Percentiles rank a stretch among this genome's conserved stretches.
phyloP scores from a whole-genome alignment of 2,329 filamentous ascomycete genomes.

The Immersiporthe knoxdaviesiana region DNA sequence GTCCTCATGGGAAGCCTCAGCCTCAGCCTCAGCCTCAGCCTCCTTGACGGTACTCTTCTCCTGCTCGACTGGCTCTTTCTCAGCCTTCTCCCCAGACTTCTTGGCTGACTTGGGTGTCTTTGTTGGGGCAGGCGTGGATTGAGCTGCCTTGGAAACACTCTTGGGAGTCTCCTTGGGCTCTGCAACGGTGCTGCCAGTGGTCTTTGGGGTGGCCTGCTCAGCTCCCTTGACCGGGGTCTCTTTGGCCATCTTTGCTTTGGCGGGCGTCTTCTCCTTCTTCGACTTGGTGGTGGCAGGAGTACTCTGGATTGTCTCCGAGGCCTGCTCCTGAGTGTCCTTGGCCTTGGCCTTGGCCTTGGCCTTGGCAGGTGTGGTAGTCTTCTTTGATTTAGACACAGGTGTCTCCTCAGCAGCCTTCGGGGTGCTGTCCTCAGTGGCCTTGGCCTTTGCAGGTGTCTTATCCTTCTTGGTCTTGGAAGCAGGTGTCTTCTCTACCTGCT shows the following conservation, averaged over 20 bases:
- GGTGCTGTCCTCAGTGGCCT: background rate
- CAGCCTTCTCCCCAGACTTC: conserved; percentile 28
- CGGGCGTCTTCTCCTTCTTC: conserved; percentile 28
- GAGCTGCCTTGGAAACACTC: conserved; percentile 16
- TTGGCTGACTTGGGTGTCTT: conserved; percentile 21
- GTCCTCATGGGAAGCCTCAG: conserved; percentile 3
- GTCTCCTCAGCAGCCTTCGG: background rate
- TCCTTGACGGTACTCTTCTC: conserved; percentile 49
- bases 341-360: conserved; percentile 9
- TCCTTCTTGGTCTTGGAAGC: conserved; percentile 22
- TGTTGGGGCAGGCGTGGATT: conserved; percentile 10
- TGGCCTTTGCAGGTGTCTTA: conserved; percentile 16
- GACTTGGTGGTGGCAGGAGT: conserved; percentile 21
- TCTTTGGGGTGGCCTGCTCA: conserved; percentile 15
- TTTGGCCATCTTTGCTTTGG: conserved; percentile 19
- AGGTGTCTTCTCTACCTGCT: conserved; percentile 15
- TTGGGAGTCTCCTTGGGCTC: conserved; percentile 7
- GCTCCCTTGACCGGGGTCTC: conserved; percentile 14
- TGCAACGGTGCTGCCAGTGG: conserved; percentile 8
- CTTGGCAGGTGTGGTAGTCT: conserved; percentile 24
- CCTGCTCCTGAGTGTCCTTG: background rate
- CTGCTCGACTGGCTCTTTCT: conserved; percentile 37
- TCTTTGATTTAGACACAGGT: conserved; percentile 18
- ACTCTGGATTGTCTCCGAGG: conserved; percentile 7
- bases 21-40: conserved; percentile 14